Base-by-base conservation (phyloP, 2,329 filamentous ascomycete species). In the Sporothrix schenckii region DNA sequence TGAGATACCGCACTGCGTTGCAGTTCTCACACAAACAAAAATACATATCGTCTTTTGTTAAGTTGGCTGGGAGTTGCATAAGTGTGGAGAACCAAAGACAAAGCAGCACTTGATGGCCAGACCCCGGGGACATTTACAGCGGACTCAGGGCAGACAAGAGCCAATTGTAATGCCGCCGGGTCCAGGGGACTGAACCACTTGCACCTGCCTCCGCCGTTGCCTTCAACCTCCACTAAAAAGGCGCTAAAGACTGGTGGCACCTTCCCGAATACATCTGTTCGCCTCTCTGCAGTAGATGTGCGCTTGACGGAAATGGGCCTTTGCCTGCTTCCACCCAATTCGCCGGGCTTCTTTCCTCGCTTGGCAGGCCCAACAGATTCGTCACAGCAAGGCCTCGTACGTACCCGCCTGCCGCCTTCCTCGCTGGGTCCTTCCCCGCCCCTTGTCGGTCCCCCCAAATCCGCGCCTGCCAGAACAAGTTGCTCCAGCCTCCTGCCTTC, bases 281-380 rank as follows among this genome's bases (percentile, higher is more conserved):
- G 54, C 54, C 54, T 58, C 34, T 14, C 30, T n/a, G 60, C 14
- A 65, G 41, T 65, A 65, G 44, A 21, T n/a, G 41, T 49, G 19
- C 39, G 19, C 56, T 67, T 39, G 16, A 24, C 19, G 49, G n/a
- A 30, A 19, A 34, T 67, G 50, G 49, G 13, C 34, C 65, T 11
- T 54, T 44, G 53, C 34, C 50, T 34, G 44, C 58, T 71, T 71
- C 70, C 60, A 71, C 66, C 66, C 66, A 41, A 58, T 71, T 71
- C 70, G 70, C 66, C 21, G 66, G 41, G n/a, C 70, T 71, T 71
- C n/a, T 66, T 69, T 71, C 66, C 60, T 34, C 41, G 63, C 47
- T 41, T 19, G 27, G 30, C 49, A 27, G 27, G 27, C 27, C 52
- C 52, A 56, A 49, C 52, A 39, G 19, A 49, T 63, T 30, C 60